These are phyloP conservation scores for Ceriops decandra DNA, from an alignment of 345 rosid genomes.

Conservation along the genomic window DNA sequence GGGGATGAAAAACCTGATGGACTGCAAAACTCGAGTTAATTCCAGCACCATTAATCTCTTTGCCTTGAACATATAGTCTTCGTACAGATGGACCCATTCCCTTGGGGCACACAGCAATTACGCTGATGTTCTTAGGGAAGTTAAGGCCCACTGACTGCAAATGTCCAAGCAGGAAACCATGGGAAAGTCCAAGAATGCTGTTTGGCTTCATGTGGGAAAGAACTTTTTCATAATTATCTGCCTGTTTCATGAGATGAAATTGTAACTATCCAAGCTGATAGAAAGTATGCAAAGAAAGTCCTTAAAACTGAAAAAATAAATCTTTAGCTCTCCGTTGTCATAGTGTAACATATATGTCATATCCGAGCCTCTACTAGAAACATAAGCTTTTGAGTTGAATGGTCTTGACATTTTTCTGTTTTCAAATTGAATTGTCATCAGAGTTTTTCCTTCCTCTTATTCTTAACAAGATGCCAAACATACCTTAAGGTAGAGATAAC, in stretches of 20 bases:
- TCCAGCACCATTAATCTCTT: constrained; percentile 94
- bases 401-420: too few relatives aligned
- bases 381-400: too few relatives aligned
- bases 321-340: too few relatives aligned
- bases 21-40: constrained; percentile 89
- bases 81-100: constrained; percentile 96
- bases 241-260: constrained; percentile 36
- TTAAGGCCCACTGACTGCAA: constrained; percentile 67
- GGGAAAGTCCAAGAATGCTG: constrained; percentile 92
- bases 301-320: too few relatives aligned
- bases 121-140: constrained; percentile 80
- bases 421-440: too few relatives aligned
- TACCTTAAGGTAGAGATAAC: too few relatives aligned
- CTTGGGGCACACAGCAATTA: constrained; percentile 86
- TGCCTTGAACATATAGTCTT: constrained; percentile 89
- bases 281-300: too few relatives aligned
- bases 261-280: too few relatives aligned
- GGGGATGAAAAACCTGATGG: constrained; percentile 52
- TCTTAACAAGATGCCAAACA: too few relatives aligned
- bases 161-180: constrained; percentile 89
- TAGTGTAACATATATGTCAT: too few relatives aligned
- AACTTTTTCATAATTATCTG: constrained; percentile 74
- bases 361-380: too few relatives aligned
- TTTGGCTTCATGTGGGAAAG: constrained; percentile 91
- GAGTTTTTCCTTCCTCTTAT: too few relatives aligned